phyloP scores from a whole-genome alignment of 1,284 basidiomycete species.

The Cryptococcus sp. region DNA sequence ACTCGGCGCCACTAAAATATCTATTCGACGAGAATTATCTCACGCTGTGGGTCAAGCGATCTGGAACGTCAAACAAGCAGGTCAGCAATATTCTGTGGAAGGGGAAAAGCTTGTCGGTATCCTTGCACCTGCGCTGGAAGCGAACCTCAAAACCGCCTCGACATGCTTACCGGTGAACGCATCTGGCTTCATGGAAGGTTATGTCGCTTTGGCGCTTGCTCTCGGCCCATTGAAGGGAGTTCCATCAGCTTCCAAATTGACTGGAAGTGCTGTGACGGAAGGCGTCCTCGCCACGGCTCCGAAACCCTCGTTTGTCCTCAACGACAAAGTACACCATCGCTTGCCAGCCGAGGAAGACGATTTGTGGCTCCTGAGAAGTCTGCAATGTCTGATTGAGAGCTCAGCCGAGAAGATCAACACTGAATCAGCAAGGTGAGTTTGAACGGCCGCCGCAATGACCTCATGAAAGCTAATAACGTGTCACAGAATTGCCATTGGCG shows the following conservation, averaged over 20 bases:
- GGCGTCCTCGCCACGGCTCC: conserved; percentile 51
- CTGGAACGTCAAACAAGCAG: conserved; percentile 51
- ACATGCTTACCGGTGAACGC: conserved; percentile 61
- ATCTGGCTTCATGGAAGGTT: conserved; percentile 76
- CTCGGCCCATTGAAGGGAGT: conserved; percentile 60
- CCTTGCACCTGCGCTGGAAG: conserved; percentile 66
- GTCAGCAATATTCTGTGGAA: conserved; percentile 51
- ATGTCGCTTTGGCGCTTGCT: conserved; percentile 69
- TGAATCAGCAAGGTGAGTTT: conserved; percentile 61
- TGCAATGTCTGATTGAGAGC: conserved; percentile 59
- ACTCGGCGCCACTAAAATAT: conserved; percentile 63
- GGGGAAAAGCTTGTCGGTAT: conserved; percentile 58
- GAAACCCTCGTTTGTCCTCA: conserved; percentile 82
- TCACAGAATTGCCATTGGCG: conserved; percentile 63
- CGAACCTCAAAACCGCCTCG: conserved; percentile 61
- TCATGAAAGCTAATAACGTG: background rate
- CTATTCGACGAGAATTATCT: conserved; percentile 60
- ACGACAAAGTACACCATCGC: conserved; percentile 83
- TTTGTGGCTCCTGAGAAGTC: conserved; percentile 73
- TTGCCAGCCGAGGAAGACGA: conserved; percentile 67
- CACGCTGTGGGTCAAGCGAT: conserved; percentile 59
- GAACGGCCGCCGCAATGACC: background rate
- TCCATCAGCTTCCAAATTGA: conserved; percentile 29
- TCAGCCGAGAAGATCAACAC: conserved; percentile 62
- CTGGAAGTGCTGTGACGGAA: conserved; percentile 43